phyloP scores from a whole-genome alignment of 129 eudicot species.

The Artemisia tridentata region DNA sequence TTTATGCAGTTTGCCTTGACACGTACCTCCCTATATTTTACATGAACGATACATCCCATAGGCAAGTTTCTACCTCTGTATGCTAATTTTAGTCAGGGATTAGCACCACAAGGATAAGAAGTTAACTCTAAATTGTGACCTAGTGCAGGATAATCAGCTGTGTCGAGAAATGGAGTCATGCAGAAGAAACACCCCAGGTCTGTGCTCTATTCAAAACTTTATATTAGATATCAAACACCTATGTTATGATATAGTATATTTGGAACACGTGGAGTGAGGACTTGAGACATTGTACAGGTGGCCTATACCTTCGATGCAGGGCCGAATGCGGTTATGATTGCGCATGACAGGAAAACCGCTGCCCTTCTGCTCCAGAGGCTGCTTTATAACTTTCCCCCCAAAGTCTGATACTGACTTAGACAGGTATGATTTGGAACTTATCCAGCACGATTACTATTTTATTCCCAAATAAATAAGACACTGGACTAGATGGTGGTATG shows the following conservation, averaged over 20 bases:
- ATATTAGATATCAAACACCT: too few relatives aligned
- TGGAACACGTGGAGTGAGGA: too few relatives aligned
- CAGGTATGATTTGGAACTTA: constrained; percentile 49
- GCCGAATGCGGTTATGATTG: constrained; percentile 95
- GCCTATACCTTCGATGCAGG: constrained; percentile 99
- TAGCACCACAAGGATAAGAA: too few relatives aligned
- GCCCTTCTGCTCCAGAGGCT: constrained; percentile 82
- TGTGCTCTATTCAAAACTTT: too few relatives aligned
- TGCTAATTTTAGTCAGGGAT: too few relatives aligned
- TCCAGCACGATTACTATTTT: neutral
- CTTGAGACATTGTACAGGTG: constrained; percentile 50
- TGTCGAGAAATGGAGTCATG: too few relatives aligned
- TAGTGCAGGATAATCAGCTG: too few relatives aligned
- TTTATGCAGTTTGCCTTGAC: constrained; percentile 95
- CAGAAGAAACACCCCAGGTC: too few relatives aligned
- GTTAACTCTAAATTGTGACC: too few relatives aligned
- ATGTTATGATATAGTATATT: too few relatives aligned
- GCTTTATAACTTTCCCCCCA: constrained; percentile 89
- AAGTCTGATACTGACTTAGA: constrained; percentile 56
- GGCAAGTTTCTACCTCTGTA: too few relatives aligned
- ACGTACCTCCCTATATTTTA: constrained; percentile 87
- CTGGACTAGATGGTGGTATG: constrained; percentile 1
- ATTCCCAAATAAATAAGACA: neutral
- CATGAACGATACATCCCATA: too few relatives aligned
- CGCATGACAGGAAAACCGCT: constrained; percentile 86